phyloP scores from a whole-genome alignment of 345 rosid species.

The Brassica carinata region DNA sequence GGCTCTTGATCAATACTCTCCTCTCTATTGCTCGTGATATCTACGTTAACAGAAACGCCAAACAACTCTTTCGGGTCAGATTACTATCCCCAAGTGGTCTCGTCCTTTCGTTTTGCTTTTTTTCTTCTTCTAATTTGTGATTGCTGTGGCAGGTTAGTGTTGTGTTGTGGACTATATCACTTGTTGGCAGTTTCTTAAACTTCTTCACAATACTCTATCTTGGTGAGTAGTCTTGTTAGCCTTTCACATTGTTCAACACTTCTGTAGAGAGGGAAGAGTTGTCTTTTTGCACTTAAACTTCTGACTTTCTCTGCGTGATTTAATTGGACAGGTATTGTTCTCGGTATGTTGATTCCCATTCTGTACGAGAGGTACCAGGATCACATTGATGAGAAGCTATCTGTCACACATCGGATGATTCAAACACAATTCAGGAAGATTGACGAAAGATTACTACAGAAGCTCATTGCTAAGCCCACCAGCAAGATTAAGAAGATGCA shows the following conservation, averaged over 20 bases:
- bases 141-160: slow-evolving; percentile 58
- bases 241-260: not conserved
- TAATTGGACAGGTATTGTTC: slow-evolving; percentile 61
- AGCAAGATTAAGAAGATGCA: slow-evolving; percentile 70
- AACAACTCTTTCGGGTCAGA: slow-evolving; percentile 64
- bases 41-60: slow-evolving; percentile 60
- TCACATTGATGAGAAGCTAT: slow-evolving; percentile 69
- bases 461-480: slow-evolving; percentile 46
- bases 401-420: slow-evolving; percentile 46
- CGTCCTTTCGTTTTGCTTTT: not conserved
- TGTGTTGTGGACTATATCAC: slow-evolving; percentile 63
- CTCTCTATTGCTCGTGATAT: slow-evolving; percentile 68
- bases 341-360: slow-evolving; percentile 64
- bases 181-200: slow-evolving; percentile 63
- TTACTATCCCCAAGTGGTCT: not conserved
- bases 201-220: slow-evolving; percentile 75
- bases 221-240: slow-evolving; percentile 52
- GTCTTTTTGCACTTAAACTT: not conserved
- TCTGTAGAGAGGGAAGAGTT: not conserved
- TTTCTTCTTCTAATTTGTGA: not conserved
- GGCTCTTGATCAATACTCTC: slow-evolving; percentile 48
- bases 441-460: slow-evolving; percentile 57
- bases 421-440: slow-evolving; percentile 62
- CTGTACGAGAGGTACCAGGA: slow-evolving; percentile 70
- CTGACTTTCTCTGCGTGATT: slow-evolving; percentile 5